A percentile compares a stretch with the other conserved stretches of the same genome.
These are phyloP conservation scores for Suhomyces anneliseae DNA, from an alignment of 1,139 yeast genomes.

Conservation along the genomic window DNA sequence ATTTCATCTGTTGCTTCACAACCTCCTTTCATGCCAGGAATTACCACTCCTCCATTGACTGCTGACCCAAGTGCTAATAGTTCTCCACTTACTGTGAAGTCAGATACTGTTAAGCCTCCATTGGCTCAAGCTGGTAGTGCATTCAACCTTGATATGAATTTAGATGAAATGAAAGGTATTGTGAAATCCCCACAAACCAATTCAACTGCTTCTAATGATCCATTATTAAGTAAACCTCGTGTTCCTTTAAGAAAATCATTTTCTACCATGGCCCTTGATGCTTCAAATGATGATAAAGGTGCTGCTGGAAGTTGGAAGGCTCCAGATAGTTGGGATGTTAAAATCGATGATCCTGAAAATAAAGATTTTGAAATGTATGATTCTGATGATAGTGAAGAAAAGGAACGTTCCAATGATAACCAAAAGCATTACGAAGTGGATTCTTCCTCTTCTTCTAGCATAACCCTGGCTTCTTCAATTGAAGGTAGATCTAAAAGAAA, in stretches of 20 bases:
- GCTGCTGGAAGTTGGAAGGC: slow-evolving; percentile 53
- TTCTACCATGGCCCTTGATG: slow-evolving; percentile 6
- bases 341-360: slow-evolving; percentile 26
- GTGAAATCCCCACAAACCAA: slow-evolving; percentile 32
- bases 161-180: slow-evolving; percentile 55
- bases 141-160: slow-evolving; percentile 48
- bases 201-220: not conserved
- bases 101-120: slow-evolving; percentile 5
- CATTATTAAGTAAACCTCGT: not conserved
- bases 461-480: slow-evolving; percentile 7
- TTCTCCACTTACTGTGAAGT: slow-evolving; percentile 2
- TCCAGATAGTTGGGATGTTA: slow-evolving; percentile 82
- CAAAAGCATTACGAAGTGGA: slow-evolving; percentile 11
- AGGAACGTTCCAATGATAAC: slow-evolving; percentile 12
- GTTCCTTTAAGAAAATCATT: slow-evolving; percentile 9
- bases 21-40: slow-evolving; percentile 3
- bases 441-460: slow-evolving; percentile 7
- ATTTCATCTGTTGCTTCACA: not conserved
- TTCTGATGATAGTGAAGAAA: slow-evolving; percentile 21
- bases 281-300: slow-evolving; percentile 3
- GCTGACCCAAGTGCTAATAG: slow-evolving; percentile 1
- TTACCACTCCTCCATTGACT: slow-evolving; percentile 7
- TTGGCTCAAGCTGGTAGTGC: slow-evolving; percentile 3
- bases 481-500: slow-evolving; percentile 4
- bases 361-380: slow-evolving; percentile 15